A percentile compares a stretch with the other conserved stretches of the same genome.
Conservation (phyloP, 306 rosid genomes). For the Prosopis cineraria region DNA sequence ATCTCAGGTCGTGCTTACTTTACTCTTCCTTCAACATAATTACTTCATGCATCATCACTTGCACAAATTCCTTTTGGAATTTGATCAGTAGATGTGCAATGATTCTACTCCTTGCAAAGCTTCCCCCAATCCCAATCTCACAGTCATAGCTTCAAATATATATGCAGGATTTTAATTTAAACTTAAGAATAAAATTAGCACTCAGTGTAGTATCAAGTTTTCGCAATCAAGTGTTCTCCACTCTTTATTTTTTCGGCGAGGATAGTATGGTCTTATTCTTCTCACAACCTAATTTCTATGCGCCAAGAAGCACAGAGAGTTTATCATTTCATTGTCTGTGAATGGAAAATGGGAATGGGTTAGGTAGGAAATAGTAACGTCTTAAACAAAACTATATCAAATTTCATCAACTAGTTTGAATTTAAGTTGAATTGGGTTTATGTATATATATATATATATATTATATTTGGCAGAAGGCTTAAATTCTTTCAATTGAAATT, state of each 20-base stretch:
- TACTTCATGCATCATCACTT: not conserved
- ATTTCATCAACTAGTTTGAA: too few species aligned
- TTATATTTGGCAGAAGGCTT: too few species aligned
- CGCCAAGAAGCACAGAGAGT: not conserved
- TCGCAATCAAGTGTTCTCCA: too few species aligned
- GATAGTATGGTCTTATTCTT: not conserved
- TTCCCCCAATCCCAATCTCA: not conserved
- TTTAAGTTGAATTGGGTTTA: too few species aligned
- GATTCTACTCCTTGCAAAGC: not conserved
- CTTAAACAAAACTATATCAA: too few species aligned
- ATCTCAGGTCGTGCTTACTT: not conserved
- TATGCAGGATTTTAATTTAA: too few species aligned
- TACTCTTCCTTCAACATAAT: not conserved
- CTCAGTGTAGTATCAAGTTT: not conserved
- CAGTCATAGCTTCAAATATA: not conserved
- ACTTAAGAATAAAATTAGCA: not conserved
- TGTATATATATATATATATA: too few species aligned
- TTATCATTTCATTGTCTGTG: not conserved
- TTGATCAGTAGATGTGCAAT: not conserved
- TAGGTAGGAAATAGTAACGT: too few species aligned
- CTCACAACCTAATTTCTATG: not conserved
- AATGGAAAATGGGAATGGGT: too few species aligned
- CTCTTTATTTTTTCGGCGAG: not conserved
- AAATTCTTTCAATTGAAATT: too few species aligned
- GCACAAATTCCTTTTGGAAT: not conserved